Evolutionary conservation across 345 rosid species (phyloP), one percentile per base, ranked within the genome.

Genomic region (Linum usitatissimum): DNA sequence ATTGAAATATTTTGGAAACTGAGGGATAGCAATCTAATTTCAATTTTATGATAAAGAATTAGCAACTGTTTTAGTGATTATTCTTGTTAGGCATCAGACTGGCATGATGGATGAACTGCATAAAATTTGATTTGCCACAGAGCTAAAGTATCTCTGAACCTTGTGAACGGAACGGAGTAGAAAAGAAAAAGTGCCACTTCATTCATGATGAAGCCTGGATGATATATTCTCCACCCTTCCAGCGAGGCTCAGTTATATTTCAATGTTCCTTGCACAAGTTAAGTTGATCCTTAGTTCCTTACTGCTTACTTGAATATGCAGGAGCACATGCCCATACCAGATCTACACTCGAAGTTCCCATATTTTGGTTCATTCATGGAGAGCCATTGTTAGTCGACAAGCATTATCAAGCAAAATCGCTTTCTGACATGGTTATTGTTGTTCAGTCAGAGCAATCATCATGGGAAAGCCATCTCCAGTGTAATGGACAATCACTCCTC

Each of bases 401-500:
- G 78, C 92, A 90, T 77, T 86, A 93, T 76, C 97, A 86, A 76
- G 90, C 99, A 63, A 93, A 83, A 73, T 91, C 99, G 10, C 97
- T 93, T 70, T 83, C 91, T 30, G 87, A 93, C 72, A 93, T 93
- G 97, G 86, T 90, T 53, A 73, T 93, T 60, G 95, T 93, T 64
- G 90, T 86, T 68, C 99, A 93, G 74, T 93, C 99, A 10, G 96
- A 93, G 81, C 68, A 80, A 20, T 76, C 97, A 48, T 83, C 97
- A 21, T 90, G 97, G 99, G 99, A 87, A 78, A 87, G 95, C 83
- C 82, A 93, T 80, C 87, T 87, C 70, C 99, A 93, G 73, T 93
- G 99, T 70, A 93, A 93, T 70, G 96, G 99, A 66, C 75, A 78
- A 65, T 90, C 99, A 53, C 83, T 93, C 71, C 60, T 93, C 71